A percentile compares a stretch with the other conserved stretches of the same genome.
Evolutionary conservation across 2,329 filamentous ascomycete species (phyloP).

Genomic region (Fusarium sarcochroum): DNA sequence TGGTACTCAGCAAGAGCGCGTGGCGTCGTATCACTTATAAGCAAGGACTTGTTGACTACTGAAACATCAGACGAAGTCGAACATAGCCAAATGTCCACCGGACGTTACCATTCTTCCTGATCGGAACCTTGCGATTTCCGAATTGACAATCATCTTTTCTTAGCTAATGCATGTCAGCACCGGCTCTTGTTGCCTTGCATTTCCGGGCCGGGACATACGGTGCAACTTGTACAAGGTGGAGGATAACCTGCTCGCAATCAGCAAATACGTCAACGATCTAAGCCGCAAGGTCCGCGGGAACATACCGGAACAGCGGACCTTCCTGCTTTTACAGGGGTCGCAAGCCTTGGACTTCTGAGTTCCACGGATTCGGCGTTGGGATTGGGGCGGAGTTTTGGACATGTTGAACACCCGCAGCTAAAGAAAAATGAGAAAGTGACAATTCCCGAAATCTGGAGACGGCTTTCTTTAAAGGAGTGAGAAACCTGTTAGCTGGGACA

Average conservation of each 20-base stretch:
- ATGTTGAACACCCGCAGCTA: background rate
- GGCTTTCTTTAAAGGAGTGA: conserved; percentile 2
- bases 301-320: conserved; percentile 44
- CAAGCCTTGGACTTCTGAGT: conserved; percentile 41
- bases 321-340: conserved; percentile 41
- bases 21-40: accelerated
- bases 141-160: conserved; percentile 31
- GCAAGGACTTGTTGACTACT: conserved; percentile 27
- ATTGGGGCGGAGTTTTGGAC: conserved; percentile 6
- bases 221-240: conserved; percentile 37
- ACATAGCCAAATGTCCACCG: background rate
- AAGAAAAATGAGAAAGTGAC: background rate
- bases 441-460: background rate
- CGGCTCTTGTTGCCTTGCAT: background rate
- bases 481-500: background rate
- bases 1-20: background rate
- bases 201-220: conserved; percentile 4
- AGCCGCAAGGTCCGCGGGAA: no score
- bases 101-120: conserved; percentile 38
- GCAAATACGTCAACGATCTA: background rate
- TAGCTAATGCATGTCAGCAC: conserved; percentile 16
- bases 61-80: background rate
- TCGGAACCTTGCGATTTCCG: conserved; percentile 38
- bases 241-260: conserved; percentile 31
- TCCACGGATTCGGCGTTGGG: conserved; percentile 25